Evolutionary conservation across 129 eudicot genomes (phyloP).

Genomic region (Tanacetum coccineum): DNA sequence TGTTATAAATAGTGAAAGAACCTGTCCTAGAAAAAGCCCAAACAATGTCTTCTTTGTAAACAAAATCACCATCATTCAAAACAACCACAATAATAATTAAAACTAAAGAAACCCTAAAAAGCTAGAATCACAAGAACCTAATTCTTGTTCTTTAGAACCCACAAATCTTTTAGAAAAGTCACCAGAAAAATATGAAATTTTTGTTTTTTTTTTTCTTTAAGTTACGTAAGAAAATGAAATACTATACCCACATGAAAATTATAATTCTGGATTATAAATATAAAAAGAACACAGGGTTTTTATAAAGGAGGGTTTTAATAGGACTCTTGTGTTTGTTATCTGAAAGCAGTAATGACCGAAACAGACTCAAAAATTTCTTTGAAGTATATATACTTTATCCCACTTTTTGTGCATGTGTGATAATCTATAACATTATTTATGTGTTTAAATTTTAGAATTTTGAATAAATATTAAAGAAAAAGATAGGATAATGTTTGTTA

Average conservation of each 20-base stretch:
- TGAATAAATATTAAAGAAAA: no score
- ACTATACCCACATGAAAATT: not conserved
- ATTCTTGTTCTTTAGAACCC: slow-evolving; percentile 12
- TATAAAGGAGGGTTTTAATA: not conserved
- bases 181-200: not conserved
- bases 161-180: not conserved
- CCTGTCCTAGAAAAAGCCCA: slow-evolving; percentile 65
- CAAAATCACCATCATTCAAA: slow-evolving; percentile 34
- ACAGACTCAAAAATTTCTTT: no score
- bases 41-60: slow-evolving; percentile 55
- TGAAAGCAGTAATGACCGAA: no score
- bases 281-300: not conserved
- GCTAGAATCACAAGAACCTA: slow-evolving; percentile 18
- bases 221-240: not conserved
- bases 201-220: not conserved
- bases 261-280: not conserved
- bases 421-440: no score
- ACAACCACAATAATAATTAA: not conserved
- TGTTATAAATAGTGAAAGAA: slow-evolving; percentile 85
- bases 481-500: no score
- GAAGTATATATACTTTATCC: no score
- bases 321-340: no score
- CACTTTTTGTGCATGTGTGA: no score
- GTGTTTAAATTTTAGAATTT: no score
- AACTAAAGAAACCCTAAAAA: not conserved